Percentiles rank a stretch among this genome's conserved stretches.
These are phyloP conservation scores for Tuber microsphaerosporum DNA, from an alignment of 495 filamentous ascomycete species.

Conservation along the genomic window DNA sequence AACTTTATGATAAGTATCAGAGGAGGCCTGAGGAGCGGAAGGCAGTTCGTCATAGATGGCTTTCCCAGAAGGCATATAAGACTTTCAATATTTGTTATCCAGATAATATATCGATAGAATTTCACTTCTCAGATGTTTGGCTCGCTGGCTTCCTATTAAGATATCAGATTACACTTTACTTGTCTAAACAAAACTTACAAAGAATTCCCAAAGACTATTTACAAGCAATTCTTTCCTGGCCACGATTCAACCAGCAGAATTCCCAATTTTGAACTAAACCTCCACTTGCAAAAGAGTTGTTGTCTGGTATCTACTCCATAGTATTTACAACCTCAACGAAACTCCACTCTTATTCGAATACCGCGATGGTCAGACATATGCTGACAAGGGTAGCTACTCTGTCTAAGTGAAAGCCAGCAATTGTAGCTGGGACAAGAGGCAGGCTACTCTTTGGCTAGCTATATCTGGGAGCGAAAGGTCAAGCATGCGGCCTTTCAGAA, in stretches of 20 bases:
- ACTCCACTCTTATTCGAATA: conserved; percentile 13
- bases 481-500: conserved; percentile 1
- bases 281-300: not conserved
- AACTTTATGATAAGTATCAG: too few species aligned
- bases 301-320: not conserved
- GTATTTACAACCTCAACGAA: conserved; percentile 11
- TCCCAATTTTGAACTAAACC: not conserved
- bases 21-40: too few species aligned
- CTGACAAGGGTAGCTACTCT: conserved; percentile 12
- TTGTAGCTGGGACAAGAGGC: conserved; percentile 16
- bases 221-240: not conserved
- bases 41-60: too few species aligned
- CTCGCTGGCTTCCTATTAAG: not conserved
- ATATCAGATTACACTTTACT: conserved; percentile 8
- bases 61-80: too few species aligned
- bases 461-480: conserved; percentile 8
- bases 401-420: conserved; percentile 12
- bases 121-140: conserved; percentile 8
- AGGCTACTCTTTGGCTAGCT: conserved; percentile 6
- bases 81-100: not conserved
- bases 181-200: conserved; percentile 4
- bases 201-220: conserved; percentile 8
- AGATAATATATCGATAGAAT: not conserved
- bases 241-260: conserved; percentile 1
- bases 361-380: conserved; percentile 12